Evolutionary conservation across 306 rosid species (phyloP).

Genomic region (Canavalia gladiata): DNA sequence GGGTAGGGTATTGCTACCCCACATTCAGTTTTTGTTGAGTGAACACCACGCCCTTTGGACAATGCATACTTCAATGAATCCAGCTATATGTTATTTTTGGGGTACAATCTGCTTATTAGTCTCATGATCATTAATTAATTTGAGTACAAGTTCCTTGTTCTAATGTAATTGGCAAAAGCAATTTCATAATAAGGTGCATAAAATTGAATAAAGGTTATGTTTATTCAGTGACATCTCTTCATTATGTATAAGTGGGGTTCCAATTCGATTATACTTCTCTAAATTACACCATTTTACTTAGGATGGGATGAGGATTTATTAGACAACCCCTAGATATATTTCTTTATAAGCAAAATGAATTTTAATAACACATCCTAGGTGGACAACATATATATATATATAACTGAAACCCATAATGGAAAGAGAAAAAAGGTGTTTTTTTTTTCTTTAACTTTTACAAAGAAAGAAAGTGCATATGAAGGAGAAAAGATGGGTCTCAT

Average conservation of each 20-base stretch:
- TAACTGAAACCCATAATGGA: not conserved
- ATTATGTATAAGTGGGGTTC: too few relatives aligned
- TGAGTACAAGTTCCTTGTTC: not conserved
- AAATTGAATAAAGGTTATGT: not conserved
- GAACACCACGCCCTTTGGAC: constrained; percentile 39
- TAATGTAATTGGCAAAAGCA: not conserved
- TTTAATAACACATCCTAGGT: too few relatives aligned
- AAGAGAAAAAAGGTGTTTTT: not conserved
- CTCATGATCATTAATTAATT: not conserved
- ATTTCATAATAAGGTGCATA: not conserved
- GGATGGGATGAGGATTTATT: too few relatives aligned
- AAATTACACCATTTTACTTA: too few relatives aligned
- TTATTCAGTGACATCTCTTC: too few relatives aligned
- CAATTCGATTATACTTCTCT: too few relatives aligned
- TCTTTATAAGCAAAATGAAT: too few relatives aligned
- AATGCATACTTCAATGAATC: not conserved
- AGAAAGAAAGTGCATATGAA: not conserved
- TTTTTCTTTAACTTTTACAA: not conserved
- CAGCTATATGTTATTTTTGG: not conserved
- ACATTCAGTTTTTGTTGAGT: constrained; percentile 8
- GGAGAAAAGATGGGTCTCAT: not conserved
- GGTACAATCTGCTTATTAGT: not conserved
- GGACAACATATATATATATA: too few relatives aligned
- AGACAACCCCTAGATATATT: too few relatives aligned
- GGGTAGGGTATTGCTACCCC: constrained; percentile 7